These are phyloP conservation scores for Pythium sp. DNA, from an alignment of 352 stramenopile species.

Conservation along the genomic window DNA sequence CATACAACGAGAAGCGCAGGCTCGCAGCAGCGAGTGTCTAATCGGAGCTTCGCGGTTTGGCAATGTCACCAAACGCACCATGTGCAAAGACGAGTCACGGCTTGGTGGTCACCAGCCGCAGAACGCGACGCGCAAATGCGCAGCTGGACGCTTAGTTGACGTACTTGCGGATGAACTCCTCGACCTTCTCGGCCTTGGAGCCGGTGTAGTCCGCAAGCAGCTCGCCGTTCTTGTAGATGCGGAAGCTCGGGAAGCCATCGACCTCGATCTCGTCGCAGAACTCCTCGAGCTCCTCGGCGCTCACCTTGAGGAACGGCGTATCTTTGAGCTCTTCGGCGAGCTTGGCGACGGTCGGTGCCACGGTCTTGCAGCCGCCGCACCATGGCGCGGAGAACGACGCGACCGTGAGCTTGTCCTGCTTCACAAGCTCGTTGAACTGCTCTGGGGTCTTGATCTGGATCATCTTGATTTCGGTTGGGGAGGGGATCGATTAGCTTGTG, in stretches of 20 bases:
- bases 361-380: constrained; percentile 65
- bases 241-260: constrained; percentile 73
- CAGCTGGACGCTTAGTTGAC: constrained; percentile 10
- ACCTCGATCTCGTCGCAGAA: constrained; percentile 73
- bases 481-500: neutral
- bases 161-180: constrained; percentile 67
- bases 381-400: constrained; percentile 61
- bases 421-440: constrained; percentile 36
- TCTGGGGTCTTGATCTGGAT: constrained; percentile 33
- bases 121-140: too few relatives aligned
- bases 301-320: constrained; percentile 58
- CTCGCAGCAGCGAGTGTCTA: neutral
- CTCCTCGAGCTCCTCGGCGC: constrained; percentile 56
- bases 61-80: neutral
- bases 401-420: constrained; percentile 42
- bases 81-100: too few relatives aligned
- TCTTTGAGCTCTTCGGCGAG: constrained; percentile 50
- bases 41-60: neutral
- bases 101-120: too few relatives aligned
- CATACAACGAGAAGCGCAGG: neutral
- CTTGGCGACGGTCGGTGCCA: constrained; percentile 47
- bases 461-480: constrained; percentile 22
- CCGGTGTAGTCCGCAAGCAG: constrained; percentile 58
- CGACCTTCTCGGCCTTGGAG: constrained; percentile 76
- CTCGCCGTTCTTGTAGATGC: constrained; percentile 63